Evolutionary conservation across 371 early-diverging fungal genomes (phyloP), one percentile per base, ranked within the genome.

Genomic region (Racocetra persica): DNA sequence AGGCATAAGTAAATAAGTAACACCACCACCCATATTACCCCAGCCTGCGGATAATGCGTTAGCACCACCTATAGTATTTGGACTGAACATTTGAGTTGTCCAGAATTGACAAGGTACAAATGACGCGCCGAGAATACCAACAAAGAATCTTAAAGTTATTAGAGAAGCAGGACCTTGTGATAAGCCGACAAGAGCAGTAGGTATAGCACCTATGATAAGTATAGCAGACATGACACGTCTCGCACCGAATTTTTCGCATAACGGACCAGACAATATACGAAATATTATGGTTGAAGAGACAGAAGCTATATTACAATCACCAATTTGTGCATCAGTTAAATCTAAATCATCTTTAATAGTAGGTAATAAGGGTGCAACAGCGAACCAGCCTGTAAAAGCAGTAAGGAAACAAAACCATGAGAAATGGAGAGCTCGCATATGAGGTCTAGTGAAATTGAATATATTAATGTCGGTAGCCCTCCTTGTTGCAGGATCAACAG

Each of bases 61-160:
- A 49, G 92, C 92, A 32, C 90, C 87, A 10, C 92, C 90, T 51
- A 92, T 88, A 63, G 90, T 84, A 11, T 87, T 82, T 22, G 82
- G 70, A 20, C 84, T 66, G 82, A 92, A 92, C 85, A 91, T 85
- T 49, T 87, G 84, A 10, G 89, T 90, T 24, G 92, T 86, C 92
- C 92, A 92, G 82, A 86, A 86, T 84, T 92, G 92, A 81, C 92
- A 92, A 16, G 92, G 91, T 0, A 92, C 91, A 87, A 92, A 92
- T 2, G 90, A 77, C n/a, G 90, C 89, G 32, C 92, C 91, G 16
- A 92, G 81, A 28, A 90, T 83, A 36, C 92, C 92, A 80, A 90
- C 85, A 67, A 90, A 83, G 81, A 85, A 84, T 60, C 91, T 76
- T 24, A 81, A 38, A 36, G 69, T 78, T 36, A 90, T 87, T 63